Percentiles rank a stretch among this genome's conserved stretches.
phyloP scores from a whole-genome alignment of 2,329 filamentous ascomycete species.

The Sarocladium kiliense region DNA sequence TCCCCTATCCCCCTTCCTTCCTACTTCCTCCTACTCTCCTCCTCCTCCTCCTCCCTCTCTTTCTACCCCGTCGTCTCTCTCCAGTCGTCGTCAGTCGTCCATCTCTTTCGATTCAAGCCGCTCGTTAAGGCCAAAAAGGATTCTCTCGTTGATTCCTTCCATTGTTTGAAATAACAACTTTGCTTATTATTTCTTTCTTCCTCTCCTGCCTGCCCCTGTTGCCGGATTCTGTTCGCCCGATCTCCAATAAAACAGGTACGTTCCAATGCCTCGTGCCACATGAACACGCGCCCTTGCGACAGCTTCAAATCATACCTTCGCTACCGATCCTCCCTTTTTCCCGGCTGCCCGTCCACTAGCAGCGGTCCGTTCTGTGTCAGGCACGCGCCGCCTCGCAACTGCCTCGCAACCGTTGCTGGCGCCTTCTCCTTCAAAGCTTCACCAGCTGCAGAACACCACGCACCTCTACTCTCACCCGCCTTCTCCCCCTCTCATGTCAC shows the following conservation, averaged over 20 bases:
- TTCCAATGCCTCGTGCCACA: constrained; percentile 4
- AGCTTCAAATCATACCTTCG: not conserved
- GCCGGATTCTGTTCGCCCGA: not conserved
- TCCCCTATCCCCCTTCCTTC: constrained; percentile 16
- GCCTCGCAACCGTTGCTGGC: constrained; percentile 8
- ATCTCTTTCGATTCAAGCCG: constrained; percentile 13
- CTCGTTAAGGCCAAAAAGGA: constrained; percentile 13
- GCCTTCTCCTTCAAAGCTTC: not conserved
- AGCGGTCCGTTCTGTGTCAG: not conserved
- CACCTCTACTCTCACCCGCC: not conserved
- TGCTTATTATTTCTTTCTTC: constrained; percentile 8
- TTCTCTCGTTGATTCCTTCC: constrained; percentile 5
- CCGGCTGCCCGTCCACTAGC: not conserved
- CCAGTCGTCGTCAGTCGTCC: constrained; percentile 9
- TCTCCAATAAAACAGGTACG: constrained; percentile 8
- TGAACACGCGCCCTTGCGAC: constrained; percentile 1
- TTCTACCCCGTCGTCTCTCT: constrained; percentile 1
- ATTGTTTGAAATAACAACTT: constrained; percentile 8
- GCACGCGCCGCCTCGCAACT: constrained; percentile 8
- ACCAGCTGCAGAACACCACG: not conserved
- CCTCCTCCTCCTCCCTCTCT: constrained; percentile 23
- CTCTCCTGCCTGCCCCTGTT: not conserved
- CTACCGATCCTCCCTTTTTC: not conserved
- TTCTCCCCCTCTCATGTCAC: not conserved
- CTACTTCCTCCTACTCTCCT: constrained; percentile 12